Conservation (phyloP, 2,329 filamentous ascomycete genomes). For the Colletotrichum sp. region DNA sequence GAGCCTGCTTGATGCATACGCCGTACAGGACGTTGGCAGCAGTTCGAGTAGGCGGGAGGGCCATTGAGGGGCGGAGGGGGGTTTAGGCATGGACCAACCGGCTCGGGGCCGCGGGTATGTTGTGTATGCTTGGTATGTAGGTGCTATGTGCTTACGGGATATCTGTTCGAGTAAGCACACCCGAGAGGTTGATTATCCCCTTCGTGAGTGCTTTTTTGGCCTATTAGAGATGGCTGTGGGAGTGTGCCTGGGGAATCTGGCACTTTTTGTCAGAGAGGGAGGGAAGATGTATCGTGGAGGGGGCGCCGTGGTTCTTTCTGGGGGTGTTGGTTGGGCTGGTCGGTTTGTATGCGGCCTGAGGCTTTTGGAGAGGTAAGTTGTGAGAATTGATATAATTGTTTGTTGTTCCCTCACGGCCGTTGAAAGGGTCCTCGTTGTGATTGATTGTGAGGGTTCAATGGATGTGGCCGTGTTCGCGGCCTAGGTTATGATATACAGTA, state of each 20-base stretch:
- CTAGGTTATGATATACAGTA: background rate
- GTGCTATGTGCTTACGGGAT: background rate
- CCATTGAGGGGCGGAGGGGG: background rate
- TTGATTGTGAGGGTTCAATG: background rate
- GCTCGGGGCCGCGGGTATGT: background rate
- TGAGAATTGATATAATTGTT: background rate
- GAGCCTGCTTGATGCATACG: background rate
- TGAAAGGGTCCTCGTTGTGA: background rate
- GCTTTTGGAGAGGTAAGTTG: background rate
- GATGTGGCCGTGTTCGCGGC: background rate
- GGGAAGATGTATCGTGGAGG: background rate
- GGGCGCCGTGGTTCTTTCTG: background rate
- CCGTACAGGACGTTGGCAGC: background rate
- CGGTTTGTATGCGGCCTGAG: background rate
- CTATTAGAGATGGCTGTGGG: background rate
- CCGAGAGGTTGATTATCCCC: background rate
- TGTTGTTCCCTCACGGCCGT: background rate
- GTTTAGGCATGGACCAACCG: background rate
- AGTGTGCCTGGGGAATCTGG: background rate
- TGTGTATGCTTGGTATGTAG: background rate
- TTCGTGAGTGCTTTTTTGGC: background rate
- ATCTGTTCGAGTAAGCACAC: background rate
- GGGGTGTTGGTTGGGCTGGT: background rate
- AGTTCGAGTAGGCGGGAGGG: background rate
- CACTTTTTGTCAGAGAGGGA: background rate